Base-by-base conservation (phyloP, 352 stramenopile genomes). In the Phytophthora podocarpi region DNA sequence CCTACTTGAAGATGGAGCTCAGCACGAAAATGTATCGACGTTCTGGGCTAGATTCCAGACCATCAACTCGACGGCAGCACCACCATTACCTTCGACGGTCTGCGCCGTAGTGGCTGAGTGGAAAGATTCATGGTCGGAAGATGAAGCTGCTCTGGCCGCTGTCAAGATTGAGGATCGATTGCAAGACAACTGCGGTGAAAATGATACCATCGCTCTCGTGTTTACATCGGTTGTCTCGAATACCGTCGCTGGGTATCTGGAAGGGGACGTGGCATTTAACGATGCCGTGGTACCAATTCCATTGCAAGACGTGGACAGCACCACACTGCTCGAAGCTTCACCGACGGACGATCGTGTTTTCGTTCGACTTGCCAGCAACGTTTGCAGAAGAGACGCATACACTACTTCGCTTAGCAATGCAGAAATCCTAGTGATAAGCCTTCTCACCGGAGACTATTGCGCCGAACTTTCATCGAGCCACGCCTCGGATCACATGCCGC, bases 1-100 rank as follows among this genome's bases (percentile, higher is more conserved):
- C 12, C n/a, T 61, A 6, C 7, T 60, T 10, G 42, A 55, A 34
- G 30, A 61, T 21, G 42, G 49, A 34, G 28, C 41, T 20, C 15
- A 46, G 12, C 12, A 61, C 23, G 34, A 72, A 26, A 36, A 9
- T 9, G 36, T 73, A 5, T 48, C 49, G 1, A 56, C 55, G 8
- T 59, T 57, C 27, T 78, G 65, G 65, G 65, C 59, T 10, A 67
- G 65, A 11, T 78, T 78, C 37, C 39, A 59, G 11, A 18, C 32
- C 15, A 20, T 23, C 32, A 56, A 36, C 11, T 23, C 32, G 34
- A n/a, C n/a, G n/a, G n/a, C n/a, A n/a, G n/a, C n/a, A n/a, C n/a
- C n/a, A n/a, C n/a, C n/a, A n/a, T n/a, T n/a, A n/a, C 37, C 10
- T 7, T 40, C 16, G 18, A 51, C 55, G 4, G 39, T 59, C 6